phyloP scores from a whole-genome alignment of 176 grass and related monocot species.

The Cenchrus purpureus region DNA sequence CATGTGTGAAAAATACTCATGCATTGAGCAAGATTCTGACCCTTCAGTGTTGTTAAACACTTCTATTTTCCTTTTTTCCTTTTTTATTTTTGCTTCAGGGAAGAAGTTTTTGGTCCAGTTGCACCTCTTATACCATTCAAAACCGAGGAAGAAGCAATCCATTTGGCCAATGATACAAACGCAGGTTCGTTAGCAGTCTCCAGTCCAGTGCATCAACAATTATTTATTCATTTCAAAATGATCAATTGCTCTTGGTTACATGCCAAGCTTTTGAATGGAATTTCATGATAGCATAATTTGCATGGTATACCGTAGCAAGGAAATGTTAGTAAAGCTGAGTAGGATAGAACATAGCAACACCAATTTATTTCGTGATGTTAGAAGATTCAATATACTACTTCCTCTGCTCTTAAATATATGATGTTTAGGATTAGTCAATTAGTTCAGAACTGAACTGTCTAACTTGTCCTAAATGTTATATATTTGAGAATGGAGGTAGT shows the following conservation, averaged over 20 bases:
- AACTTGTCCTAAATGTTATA: no score
- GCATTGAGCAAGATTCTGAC: constrained; percentile 19
- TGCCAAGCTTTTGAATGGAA: neutral
- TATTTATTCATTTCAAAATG: neutral
- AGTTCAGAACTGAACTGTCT: no score
- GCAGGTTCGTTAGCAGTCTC: constrained; percentile 58
- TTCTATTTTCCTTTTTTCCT: neutral
- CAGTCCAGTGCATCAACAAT: neutral
- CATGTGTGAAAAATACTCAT: constrained; percentile 14
- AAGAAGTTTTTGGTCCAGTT: constrained; percentile 98
- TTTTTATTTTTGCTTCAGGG: constrained; percentile 49
- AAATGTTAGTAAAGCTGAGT: neutral
- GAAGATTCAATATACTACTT: constrained; percentile 3
- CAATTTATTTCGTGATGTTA: neutral
- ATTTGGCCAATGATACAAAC: constrained; percentile 86
- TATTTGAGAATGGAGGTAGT: no score
- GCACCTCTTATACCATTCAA: constrained; percentile 96
- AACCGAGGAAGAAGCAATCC: constrained; percentile 95
- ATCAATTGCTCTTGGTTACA: neutral
- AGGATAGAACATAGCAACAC: neutral
- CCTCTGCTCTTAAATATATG: no score
- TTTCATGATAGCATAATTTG: constrained; percentile 6
- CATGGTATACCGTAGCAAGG: neutral
- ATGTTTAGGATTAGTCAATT: no score
- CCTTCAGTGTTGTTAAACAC: neutral